Percentiles rank a stretch among this genome's conserved stretches.
phyloP scores from a whole-genome alignment of 2,329 filamentous ascomycete species.

The Pezicula radicicola region DNA sequence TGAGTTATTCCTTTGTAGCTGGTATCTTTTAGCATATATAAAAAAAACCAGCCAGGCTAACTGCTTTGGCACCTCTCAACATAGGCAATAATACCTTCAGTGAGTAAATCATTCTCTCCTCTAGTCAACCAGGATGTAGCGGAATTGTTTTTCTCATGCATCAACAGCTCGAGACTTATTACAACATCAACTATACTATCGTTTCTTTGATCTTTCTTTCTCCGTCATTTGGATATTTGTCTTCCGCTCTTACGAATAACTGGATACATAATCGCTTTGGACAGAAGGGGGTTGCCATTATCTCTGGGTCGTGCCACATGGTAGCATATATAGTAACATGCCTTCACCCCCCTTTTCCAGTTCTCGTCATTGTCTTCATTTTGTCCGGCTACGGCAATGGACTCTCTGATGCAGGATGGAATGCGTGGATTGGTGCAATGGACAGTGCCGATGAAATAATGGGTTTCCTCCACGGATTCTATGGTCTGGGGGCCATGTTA shows the following conservation, averaged over 20 bases:
- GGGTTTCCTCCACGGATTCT: slow-evolving; percentile 67
- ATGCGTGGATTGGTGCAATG: slow-evolving; percentile 65
- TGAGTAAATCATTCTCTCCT: slow-evolving; percentile 14
- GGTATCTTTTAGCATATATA: too few relatives aligned
- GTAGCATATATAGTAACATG: slow-evolving; percentile 62
- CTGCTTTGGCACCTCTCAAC: too few relatives aligned
- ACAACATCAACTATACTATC: slow-evolving; percentile 54
- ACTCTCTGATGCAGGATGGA: slow-evolving; percentile 56
- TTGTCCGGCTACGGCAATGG: slow-evolving; percentile 69
- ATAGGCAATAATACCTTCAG: slow-evolving; percentile 42
- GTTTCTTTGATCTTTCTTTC: slow-evolving; percentile 64
- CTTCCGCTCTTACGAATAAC: slow-evolving; percentile 61
- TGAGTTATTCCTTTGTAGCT: too few relatives aligned
- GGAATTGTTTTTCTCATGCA: background rate
- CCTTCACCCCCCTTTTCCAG: slow-evolving; percentile 65
- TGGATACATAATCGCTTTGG: slow-evolving; percentile 55
- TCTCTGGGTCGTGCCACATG: slow-evolving; percentile 61
- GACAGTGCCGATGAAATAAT: slow-evolving; percentile 62
- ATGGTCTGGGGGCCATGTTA: slow-evolving; percentile 67
- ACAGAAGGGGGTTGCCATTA: slow-evolving; percentile 65
- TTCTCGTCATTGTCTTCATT: slow-evolving; percentile 59
- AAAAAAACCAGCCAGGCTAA: too few relatives aligned
- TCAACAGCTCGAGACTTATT: slow-evolving; percentile 54
- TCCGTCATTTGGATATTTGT: slow-evolving; percentile 61
- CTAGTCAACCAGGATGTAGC: too few relatives aligned